These are phyloP conservation scores for Candida methanosorbosa DNA, from an alignment of 805 yeast genomes.

Conservation along the genomic window DNA sequence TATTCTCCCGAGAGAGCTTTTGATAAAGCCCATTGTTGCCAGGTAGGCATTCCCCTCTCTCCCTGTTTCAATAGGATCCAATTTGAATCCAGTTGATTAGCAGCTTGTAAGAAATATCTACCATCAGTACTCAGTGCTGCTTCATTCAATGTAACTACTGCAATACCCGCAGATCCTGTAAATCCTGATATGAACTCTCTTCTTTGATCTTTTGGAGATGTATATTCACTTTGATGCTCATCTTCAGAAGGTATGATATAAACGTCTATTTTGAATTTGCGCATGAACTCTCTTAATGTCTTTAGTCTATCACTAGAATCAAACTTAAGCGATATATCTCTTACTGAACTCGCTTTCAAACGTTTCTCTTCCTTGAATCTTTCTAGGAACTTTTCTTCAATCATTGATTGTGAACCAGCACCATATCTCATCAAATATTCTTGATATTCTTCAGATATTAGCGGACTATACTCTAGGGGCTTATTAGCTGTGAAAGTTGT, in stretches of 20 bases:
- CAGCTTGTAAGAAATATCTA: slow-evolving; percentile 87
- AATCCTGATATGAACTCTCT: slow-evolving; percentile 80
- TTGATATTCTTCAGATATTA: no score
- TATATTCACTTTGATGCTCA: slow-evolving; percentile 90
- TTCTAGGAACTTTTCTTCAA: not conserved
- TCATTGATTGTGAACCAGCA: not conserved
- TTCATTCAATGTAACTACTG: slow-evolving; percentile 59
- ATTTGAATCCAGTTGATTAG: slow-evolving; percentile 64
- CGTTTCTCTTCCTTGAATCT: not conserved
- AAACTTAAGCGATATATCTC: slow-evolving; percentile 5
- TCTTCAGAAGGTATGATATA: slow-evolving; percentile 70
- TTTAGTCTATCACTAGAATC: slow-evolving; percentile 28
- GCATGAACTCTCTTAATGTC: slow-evolving; percentile 36
- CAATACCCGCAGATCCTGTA: slow-evolving; percentile 91
- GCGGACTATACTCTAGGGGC: no score
- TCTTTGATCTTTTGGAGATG: slow-evolving; percentile 72
- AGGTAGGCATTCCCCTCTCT: slow-evolving; percentile 53
- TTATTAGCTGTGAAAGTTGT: no score
- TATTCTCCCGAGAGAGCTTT: slow-evolving; percentile 38
- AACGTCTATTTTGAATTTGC: slow-evolving; percentile 35
- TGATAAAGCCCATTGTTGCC: slow-evolving; percentile 73
- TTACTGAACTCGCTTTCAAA: not conserved
- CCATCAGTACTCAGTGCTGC: slow-evolving; percentile 92
- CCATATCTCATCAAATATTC: no score
- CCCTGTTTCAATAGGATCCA: slow-evolving; percentile 85